Evolutionary conservation across 176 grass and related monocot species (phyloP), one percentile per base, ranked within the genome.

Genomic region (Musa troglodytarum): DNA sequence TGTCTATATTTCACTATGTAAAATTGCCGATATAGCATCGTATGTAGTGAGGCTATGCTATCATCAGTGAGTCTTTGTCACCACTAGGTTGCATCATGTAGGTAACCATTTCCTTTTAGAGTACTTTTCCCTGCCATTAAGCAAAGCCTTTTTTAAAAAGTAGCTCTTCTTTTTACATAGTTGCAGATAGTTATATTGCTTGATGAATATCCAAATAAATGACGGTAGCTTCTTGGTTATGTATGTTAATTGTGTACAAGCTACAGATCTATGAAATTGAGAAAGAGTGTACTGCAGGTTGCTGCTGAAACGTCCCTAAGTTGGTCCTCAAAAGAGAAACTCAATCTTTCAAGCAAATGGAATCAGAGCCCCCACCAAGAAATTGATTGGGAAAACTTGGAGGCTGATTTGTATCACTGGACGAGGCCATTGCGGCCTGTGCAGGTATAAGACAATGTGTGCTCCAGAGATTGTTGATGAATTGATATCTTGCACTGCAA

Each of bases 351-450:
- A 64, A 80, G 54, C 71, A 49, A 76, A 26, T 51, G 57, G 50
- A 77, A 52, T 29, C 72, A 81, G 10, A 75, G 70, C 1, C 69
- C 29, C 51, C 50, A 57, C 7, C 82, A 82, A 82, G 82, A 86
- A 50, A 74, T 66, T 22, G 88, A 80, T 82, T 94, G 95, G 88
- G 78, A 92, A 51, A 86, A 55, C 53, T 81, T 94, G 86, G 95
- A 99, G 77, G 80, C 88, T 52, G 91, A 99, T 99, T 82, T 99
- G 75, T 76, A 80, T 68, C 85, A 94, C 77, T 99, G 95, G 95
- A 81, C 86, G 66, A 88, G 95, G 78, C 80, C 83, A 50, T 67
- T 99, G 78, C 91, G 86, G 54, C 88, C 91, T 19, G 91, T 99
- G 80, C 91, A 99, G 90, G 91, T 99, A 89, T 54, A 87, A 28